Evolutionary conservation across 352 stramenopile species (phyloP), one percentile per base, ranked within the genome.

Genomic region (Phytophthora fragariaefolia): DNA sequence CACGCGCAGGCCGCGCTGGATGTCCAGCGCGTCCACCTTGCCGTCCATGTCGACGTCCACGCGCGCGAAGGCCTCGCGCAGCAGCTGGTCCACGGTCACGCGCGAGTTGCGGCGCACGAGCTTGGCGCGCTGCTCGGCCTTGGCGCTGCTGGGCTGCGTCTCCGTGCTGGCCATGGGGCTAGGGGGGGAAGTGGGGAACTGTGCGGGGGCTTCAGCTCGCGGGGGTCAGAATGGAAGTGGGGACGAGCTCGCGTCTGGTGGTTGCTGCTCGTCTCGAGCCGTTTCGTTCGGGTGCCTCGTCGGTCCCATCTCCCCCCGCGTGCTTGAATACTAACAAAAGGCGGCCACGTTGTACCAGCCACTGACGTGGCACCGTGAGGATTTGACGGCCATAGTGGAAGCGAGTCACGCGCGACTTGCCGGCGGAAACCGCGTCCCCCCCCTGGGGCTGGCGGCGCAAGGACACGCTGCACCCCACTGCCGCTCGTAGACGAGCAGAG

Each of bases 81-180:
- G 70, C 27, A 95, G 71, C 38, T 82, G 66, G 69, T 95, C 86
- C 12, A 95, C 86, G 6, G 86, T 92, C 46, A 92, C 64, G 54
- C 86, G 86, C 68, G 86, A 95, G 66, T 83, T 90, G 78, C 86
- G 84, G 40, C 86, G 86, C 66, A 93, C 71, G 38, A 95, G 78
- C 58, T 67, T 74, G n/a, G 70, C 70, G 8, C 59, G 66, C n/a
- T 70, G 58, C 32, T 71, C 49, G 2, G 61, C 52, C 13, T 66
- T 51, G 15, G 23, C 17, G 15, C 34, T 53, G 22, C 42, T 28
- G 6, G 47, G 18, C n/a, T 48, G 27, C 20, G 57, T 62, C 6
- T 40, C 34, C 2, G 10, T 42, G 36, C 27, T 69, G 30, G 58
- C 48, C 23, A n/a, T 64, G 30, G 4, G 18, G 13, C n/a, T n/a